These are phyloP conservation scores for Lactarius deliciosus DNA, from an alignment of 768 basidiomycete genomes.

Conservation along the genomic window DNA sequence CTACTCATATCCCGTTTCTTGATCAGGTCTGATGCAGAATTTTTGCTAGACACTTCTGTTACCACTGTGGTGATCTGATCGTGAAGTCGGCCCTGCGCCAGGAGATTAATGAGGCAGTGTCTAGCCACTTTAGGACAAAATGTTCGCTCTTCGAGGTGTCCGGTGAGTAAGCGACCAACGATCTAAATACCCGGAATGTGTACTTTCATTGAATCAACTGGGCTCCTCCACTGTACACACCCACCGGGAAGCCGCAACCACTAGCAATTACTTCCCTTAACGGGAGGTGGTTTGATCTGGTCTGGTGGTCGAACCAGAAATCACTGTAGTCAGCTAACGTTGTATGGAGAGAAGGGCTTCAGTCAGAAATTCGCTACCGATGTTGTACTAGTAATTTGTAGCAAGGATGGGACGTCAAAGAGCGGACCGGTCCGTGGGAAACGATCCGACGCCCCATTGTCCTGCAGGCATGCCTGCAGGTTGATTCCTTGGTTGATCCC, in stretches of 20 bases:
- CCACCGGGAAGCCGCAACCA: background rate
- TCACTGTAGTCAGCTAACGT: background rate
- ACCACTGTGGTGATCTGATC: slow-evolving; percentile 49
- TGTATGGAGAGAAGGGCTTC: background rate
- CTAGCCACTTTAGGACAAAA: slow-evolving; percentile 36
- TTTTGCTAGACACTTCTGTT: slow-evolving; percentile 48
- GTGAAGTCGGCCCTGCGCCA: slow-evolving; percentile 39
- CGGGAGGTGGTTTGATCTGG: background rate
- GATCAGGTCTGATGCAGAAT: background rate
- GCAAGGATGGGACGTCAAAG: background rate
- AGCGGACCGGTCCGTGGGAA: too few relatives aligned
- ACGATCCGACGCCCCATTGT: too few relatives aligned
- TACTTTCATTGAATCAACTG: too few relatives aligned
- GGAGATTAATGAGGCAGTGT: slow-evolving; percentile 36
- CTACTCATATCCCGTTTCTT: background rate
- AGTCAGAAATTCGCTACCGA: background rate
- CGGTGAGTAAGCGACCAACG: background rate
- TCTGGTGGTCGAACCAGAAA: background rate
- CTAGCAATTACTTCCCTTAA: background rate
- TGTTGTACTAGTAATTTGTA: background rate
- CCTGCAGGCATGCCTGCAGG: too few relatives aligned
- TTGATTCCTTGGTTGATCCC: too few relatives aligned
- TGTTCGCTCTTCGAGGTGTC: slow-evolving; percentile 39
- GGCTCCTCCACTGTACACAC: background rate
- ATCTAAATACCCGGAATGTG: background rate